These are phyloP conservation scores for Entonaema liquescens DNA, from an alignment of 495 filamentous ascomycete genomes.

Conservation along the genomic window DNA sequence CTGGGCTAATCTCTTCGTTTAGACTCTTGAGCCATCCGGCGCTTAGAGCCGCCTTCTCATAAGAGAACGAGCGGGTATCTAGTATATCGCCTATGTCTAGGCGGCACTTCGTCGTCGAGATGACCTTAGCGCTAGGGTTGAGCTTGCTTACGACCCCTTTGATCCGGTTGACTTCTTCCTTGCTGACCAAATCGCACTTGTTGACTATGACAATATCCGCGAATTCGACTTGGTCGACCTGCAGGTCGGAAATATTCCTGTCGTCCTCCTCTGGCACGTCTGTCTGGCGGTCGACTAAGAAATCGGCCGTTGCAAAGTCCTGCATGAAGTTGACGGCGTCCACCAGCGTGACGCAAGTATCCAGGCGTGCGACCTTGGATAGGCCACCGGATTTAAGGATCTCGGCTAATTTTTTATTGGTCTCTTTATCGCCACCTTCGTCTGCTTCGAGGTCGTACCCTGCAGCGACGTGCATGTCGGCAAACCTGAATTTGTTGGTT, in stretches of 20 bases:
- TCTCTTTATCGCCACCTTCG: neutral
- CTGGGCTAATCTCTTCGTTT: constrained; percentile 53
- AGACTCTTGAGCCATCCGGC: constrained; percentile 46
- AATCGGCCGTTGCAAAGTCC: constrained; percentile 66
- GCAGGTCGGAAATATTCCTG: constrained; percentile 66
- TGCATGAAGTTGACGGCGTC: constrained; percentile 67
- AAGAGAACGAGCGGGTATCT: constrained; percentile 55
- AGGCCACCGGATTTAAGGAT: constrained; percentile 58
- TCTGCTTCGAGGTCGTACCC: neutral
- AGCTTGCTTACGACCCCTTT: constrained; percentile 55
- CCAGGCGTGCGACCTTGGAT: constrained; percentile 62
- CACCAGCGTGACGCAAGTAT: constrained; percentile 67
- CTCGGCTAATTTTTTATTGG: neutral
- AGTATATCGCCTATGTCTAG: constrained; percentile 62
- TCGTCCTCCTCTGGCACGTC: constrained; percentile 63
- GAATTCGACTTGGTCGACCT: constrained; percentile 71
- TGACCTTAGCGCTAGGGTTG: constrained; percentile 49
- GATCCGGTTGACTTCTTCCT: constrained; percentile 52
- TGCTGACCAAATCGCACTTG: constrained; percentile 54
- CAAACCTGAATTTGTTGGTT: neutral
- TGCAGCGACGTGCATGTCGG: neutral
- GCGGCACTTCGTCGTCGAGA: constrained; percentile 45
- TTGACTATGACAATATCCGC: constrained; percentile 68
- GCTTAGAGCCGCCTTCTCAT: constrained; percentile 41
- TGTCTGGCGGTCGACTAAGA: constrained; percentile 58